Evolutionary conservation across 768 basidiomycete species (phyloP).

Genomic region (Favolaschia claudopus): DNA sequence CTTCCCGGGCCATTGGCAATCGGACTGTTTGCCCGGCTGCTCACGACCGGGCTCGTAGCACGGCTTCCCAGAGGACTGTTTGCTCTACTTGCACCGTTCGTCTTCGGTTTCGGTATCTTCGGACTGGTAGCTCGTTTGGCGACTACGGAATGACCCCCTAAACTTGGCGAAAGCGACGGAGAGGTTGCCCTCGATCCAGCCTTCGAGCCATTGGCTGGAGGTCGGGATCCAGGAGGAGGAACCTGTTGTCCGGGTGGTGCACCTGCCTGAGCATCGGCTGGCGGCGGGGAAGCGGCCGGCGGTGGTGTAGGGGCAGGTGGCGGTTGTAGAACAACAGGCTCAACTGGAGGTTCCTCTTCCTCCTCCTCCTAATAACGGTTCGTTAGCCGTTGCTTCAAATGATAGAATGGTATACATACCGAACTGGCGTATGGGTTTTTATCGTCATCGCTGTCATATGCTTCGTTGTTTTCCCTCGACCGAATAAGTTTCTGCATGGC

Average conservation of each 20-base stretch:
- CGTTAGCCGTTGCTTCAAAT: slow-evolving; percentile 41
- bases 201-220: slow-evolving; percentile 53
- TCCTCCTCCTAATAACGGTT: slow-evolving; percentile 69
- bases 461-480: slow-evolving; percentile 82
- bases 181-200: slow-evolving; percentile 65
- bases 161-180: slow-evolving; percentile 54
- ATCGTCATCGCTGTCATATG: slow-evolving; percentile 85
- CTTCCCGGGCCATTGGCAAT: slow-evolving; percentile 36
- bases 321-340: slow-evolving; percentile 53
- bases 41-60: slow-evolving; percentile 56
- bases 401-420: slow-evolving; percentile 48
- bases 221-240: slow-evolving; percentile 39
- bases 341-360: slow-evolving; percentile 57
- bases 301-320: slow-evolving; percentile 50
- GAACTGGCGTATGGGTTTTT: slow-evolving; percentile 85
- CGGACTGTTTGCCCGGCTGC: slow-evolving; percentile 55
- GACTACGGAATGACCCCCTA: slow-evolving; percentile 80
- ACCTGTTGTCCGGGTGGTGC: slow-evolving; percentile 51
- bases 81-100: slow-evolving; percentile 56
- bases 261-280: slow-evolving; percentile 52
- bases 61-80: slow-evolving; percentile 69
- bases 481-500: slow-evolving; percentile 87
- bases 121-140: slow-evolving; percentile 89
- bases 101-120: slow-evolving; percentile 67
- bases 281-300: slow-evolving; percentile 51